A percentile compares a stretch with the other conserved stretches of the same genome.
These are phyloP conservation scores for Cutaneotrichosporon sp. DNA, from an alignment of 1,284 basidiomycete species.

Conservation along the genomic window DNA sequence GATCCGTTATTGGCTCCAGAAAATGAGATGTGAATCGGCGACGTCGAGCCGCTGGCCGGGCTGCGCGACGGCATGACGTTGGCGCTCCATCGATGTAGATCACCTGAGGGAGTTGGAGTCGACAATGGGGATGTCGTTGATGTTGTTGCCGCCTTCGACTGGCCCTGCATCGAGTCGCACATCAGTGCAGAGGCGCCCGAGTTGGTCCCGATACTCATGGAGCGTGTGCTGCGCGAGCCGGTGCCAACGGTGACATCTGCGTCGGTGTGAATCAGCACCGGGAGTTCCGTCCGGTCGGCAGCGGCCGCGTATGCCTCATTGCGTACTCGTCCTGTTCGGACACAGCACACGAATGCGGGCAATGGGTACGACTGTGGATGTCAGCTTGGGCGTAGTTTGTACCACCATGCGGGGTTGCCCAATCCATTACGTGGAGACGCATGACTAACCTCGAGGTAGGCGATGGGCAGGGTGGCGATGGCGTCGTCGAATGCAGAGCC, in stretches of 20 bases:
- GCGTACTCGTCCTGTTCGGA: background rate
- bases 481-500: constrained; percentile 5
- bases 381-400: background rate
- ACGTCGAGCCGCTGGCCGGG: background rate
- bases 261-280: background rate
- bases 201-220: background rate
- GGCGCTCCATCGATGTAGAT: background rate
- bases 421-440: background rate
- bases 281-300: background rate
- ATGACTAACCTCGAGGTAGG: constrained; percentile 10
- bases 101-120: background rate
- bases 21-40: background rate
- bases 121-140: background rate
- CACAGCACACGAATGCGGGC: constrained; percentile 13
- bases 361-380: constrained; percentile 13
- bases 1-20: background rate
- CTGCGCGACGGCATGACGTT: background rate
- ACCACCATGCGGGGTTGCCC: background rate
- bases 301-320: background rate
- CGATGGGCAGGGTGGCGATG: constrained; percentile 1
- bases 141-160: background rate
- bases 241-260: background rate
- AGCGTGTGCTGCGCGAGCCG: background rate
- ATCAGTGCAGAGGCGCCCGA: background rate
- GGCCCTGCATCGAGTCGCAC: background rate